phyloP scores from a whole-genome alignment of 352 stramenopile species.

The Phytophthora cactorum region DNA sequence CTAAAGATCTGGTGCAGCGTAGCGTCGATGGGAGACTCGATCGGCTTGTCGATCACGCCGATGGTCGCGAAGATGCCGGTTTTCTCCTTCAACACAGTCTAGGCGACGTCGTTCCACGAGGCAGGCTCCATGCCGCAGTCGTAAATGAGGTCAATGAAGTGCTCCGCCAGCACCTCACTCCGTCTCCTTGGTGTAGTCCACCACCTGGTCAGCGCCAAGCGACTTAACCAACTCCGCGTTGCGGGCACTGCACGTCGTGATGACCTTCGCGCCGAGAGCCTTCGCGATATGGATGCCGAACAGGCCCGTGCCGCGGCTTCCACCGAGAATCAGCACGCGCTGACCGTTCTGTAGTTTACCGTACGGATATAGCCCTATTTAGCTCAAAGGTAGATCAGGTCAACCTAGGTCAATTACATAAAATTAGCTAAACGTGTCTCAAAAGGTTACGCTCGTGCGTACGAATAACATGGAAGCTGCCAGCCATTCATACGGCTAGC shows the following conservation, averaged over 20 bases:
- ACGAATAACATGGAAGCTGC: too few species aligned
- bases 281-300: constrained; percentile 71
- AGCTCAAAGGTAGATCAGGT: too few species aligned
- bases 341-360: constrained; percentile 37
- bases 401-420: too few species aligned
- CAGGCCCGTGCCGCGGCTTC: constrained; percentile 63
- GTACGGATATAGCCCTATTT: constrained; percentile 6
- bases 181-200: constrained; percentile 64
- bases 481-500: too few species aligned
- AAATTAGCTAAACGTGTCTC: too few species aligned
- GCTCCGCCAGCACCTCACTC: constrained; percentile 35
- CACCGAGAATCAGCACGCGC: constrained; percentile 48
- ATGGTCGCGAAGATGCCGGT: constrained; percentile 51
- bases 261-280: constrained; percentile 33
- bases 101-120: constrained; percentile 41
- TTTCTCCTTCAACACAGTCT: constrained; percentile 48
- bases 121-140: constrained; percentile 19
- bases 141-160: constrained; percentile 47
- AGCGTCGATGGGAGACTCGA: constrained; percentile 64
- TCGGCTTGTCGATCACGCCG: constrained; percentile 35
- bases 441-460: too few species aligned
- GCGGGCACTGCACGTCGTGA: constrained; percentile 45
- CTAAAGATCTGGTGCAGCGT: constrained; percentile 31
- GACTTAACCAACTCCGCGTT: constrained; percentile 52
- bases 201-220: constrained; percentile 54